Evolutionary conservation across 345 rosid species (phyloP).

Genomic region (Brassica juncea): DNA sequence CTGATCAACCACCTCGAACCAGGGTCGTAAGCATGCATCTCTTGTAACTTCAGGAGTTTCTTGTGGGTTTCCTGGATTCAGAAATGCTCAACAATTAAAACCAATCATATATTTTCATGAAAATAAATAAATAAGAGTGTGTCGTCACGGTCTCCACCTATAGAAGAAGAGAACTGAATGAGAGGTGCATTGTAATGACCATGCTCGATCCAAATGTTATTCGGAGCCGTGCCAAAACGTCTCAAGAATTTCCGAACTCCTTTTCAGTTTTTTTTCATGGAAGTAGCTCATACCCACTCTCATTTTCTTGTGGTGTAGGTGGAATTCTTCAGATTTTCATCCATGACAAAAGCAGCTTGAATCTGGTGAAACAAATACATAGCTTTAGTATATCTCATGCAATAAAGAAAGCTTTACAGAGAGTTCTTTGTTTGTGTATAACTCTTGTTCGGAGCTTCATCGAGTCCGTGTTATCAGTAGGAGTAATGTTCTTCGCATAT

Average conservation of each 20-base stretch:
- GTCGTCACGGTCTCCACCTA: slow-evolving; percentile 99
- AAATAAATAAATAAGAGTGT: slow-evolving; percentile 18
- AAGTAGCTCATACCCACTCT: slow-evolving; percentile 98
- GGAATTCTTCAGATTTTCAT: slow-evolving; percentile 91
- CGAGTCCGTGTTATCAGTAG: slow-evolving; percentile 98
- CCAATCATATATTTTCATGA: background rate
- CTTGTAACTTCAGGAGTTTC: slow-evolving; percentile 97
- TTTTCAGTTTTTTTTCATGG: slow-evolving; percentile 97
- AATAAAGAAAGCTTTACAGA: background rate
- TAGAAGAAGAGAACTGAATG: slow-evolving; percentile 96
- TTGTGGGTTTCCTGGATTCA: slow-evolving; percentile 74
- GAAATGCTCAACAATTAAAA: background rate
- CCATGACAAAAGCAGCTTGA: slow-evolving; percentile 98
- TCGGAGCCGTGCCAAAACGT: slow-evolving; percentile 89
- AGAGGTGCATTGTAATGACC: slow-evolving; percentile 97
- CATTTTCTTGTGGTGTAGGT: slow-evolving; percentile 98
- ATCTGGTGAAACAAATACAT: slow-evolving; percentile 48
- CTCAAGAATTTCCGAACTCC: slow-evolving; percentile 97
- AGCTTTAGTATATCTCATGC: slow-evolving; percentile 4
- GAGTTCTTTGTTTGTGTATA: slow-evolving; percentile 19
- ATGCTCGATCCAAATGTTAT: slow-evolving; percentile 86
- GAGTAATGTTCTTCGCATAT: slow-evolving; percentile 90
- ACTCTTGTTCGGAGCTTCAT: slow-evolving; percentile 96
- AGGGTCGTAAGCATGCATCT: slow-evolving; percentile 89
- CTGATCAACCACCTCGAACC: background rate